Conservation (phyloP, 1,139 yeast species). For the Scheffersomyces titani region DNA sequence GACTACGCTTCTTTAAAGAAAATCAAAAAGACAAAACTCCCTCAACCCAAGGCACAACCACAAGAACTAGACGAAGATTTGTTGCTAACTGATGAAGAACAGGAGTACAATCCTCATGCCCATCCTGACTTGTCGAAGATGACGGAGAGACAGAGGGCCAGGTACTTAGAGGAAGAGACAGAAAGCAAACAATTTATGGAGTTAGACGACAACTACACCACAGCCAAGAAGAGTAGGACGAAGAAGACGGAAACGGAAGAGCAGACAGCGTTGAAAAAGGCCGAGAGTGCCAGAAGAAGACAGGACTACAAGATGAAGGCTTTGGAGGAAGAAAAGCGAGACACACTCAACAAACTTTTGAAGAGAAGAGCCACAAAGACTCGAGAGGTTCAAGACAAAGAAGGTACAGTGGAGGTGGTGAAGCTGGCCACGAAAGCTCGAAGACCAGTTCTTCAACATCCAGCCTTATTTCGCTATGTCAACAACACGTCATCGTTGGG, state of each 20-base stretch:
- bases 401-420: slow-evolving; percentile 24
- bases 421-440: slow-evolving; percentile 29
- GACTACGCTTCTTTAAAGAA: slow-evolving; percentile 7
- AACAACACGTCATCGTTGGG: slow-evolving; percentile 12
- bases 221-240: slow-evolving; percentile 23
- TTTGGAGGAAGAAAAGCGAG: slow-evolving; percentile 89
- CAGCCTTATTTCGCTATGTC: slow-evolving; percentile 39
- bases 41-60: slow-evolving; percentile 10
- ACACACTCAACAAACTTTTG: slow-evolving; percentile 80
- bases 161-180: slow-evolving; percentile 35
- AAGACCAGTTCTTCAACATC: slow-evolving; percentile 38
- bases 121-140: slow-evolving; percentile 53
- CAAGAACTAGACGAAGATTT: slow-evolving; percentile 39
- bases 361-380: slow-evolving; percentile 80
- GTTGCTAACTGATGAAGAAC: slow-evolving; percentile 45
- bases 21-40: slow-evolving; percentile 11
- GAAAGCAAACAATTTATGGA: slow-evolving; percentile 24
- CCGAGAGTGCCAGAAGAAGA: slow-evolving; percentile 87
- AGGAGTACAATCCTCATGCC: slow-evolving; percentile 42
- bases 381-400: slow-evolving; percentile 39
- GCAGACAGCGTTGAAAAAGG: slow-evolving; percentile 76
- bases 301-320: slow-evolving; percentile 82
- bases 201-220: slow-evolving; percentile 26
- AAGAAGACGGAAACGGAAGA: slow-evolving; percentile 73
- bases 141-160: slow-evolving; percentile 65